These are phyloP conservation scores for Acacia confusa DNA, from an alignment of 306 rosid species.

Conservation along the genomic window DNA sequence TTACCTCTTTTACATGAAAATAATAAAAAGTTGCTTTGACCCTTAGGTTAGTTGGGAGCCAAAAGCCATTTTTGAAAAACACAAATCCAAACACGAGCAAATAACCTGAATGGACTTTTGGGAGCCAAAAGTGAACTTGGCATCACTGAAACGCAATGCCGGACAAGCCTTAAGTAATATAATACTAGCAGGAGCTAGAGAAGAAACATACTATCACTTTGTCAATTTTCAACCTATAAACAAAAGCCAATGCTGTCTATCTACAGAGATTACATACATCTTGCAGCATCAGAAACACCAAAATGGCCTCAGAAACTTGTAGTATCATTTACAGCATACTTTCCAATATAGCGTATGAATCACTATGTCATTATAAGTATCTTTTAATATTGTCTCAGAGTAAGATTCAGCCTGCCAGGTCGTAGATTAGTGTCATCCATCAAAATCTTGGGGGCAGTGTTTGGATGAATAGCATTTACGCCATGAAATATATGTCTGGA, in stretches of 20 bases:
- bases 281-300: too few relatives aligned
- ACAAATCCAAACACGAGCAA: too few relatives aligned
- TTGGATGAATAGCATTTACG: constrained; percentile 43
- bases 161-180: too few relatives aligned
- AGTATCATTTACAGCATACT: background rate
- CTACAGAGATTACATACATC: too few relatives aligned
- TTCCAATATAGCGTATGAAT: background rate
- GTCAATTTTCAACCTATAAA: background rate
- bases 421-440: constrained; percentile 49
- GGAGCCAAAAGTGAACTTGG: too few relatives aligned
- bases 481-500: constrained; percentile 77
- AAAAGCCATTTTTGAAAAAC: too few relatives aligned
- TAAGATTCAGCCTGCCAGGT: constrained; percentile 76
- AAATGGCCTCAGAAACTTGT: background rate
- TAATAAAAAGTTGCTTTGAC: too few relatives aligned
- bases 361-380: background rate
- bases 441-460: constrained; percentile 54
- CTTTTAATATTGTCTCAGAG: constrained; percentile 61
- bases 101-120: too few relatives aligned
- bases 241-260: background rate
- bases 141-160: too few relatives aligned
- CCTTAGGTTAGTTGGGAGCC: too few relatives aligned
- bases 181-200: background rate
- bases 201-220: too few relatives aligned
- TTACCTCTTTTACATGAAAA: too few relatives aligned